Percentiles rank a stretch among this genome's conserved stretches.
phyloP scores from a whole-genome alignment of 1,284 basidiomycete species.

The Rhodotorula sp. region DNA sequence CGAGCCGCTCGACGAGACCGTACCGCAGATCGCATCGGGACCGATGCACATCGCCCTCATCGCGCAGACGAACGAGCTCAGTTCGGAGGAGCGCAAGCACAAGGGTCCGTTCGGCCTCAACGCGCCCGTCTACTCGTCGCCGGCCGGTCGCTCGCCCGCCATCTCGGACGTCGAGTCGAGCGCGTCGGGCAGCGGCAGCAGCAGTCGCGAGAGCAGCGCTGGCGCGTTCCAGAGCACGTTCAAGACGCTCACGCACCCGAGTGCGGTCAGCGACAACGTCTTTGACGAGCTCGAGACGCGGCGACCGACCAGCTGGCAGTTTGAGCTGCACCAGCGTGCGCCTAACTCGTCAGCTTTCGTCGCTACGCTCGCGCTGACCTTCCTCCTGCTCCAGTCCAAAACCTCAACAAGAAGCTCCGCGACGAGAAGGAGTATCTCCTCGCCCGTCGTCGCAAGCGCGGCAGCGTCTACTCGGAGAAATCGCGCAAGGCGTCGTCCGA shows the following conservation, averaged over 20 bases:
- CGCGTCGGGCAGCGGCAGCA: constrained; percentile 5
- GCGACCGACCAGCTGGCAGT: constrained; percentile 80
- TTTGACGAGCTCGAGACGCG: constrained; percentile 70
- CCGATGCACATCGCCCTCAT: constrained; percentile 30
- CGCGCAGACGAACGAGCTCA: constrained; percentile 38
- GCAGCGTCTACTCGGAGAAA: constrained; percentile 14
- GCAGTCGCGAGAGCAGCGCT: neutral
- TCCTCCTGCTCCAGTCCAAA: constrained; percentile 24
- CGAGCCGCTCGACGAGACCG: constrained; percentile 21
- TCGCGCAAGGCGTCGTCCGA: constrained; percentile 23
- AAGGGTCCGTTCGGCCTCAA: constrained; percentile 12
- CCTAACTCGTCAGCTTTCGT: too few species aligned
- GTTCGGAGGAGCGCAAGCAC: constrained; percentile 37
- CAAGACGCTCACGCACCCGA: constrained; percentile 42
- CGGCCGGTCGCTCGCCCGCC: constrained; percentile 17
- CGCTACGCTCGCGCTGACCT: neutral
- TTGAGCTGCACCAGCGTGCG: constrained; percentile 76
- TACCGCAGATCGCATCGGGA: neutral
- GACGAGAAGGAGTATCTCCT: constrained; percentile 62
- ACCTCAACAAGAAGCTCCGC: constrained; percentile 66
- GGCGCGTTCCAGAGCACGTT: constrained; percentile 40
- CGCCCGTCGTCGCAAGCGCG: constrained; percentile 37
- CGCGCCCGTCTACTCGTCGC: constrained; percentile 27
- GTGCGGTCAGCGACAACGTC: constrained; percentile 54
- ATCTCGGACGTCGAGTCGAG: constrained; percentile 20